A percentile compares a stretch with the other conserved stretches of the same genome.
Conservation (phyloP, 768 basidiomycete species). For the Leccinum incarnatum region DNA sequence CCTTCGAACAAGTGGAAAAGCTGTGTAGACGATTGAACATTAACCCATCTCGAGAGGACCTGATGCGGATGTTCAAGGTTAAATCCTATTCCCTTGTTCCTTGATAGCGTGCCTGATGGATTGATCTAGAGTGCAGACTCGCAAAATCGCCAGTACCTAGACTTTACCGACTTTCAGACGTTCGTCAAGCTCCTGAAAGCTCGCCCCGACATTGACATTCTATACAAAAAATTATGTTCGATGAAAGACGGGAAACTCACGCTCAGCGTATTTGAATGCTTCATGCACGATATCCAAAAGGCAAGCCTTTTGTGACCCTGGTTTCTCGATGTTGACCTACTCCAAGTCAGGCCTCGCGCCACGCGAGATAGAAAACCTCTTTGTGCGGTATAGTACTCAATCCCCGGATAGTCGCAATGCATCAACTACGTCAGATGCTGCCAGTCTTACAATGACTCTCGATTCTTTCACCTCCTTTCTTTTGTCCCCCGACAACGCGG, state of each 20-base stretch:
- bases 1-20: slow-evolving; percentile 69
- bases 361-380: slow-evolving; percentile 35
- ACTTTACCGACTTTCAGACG: slow-evolving; percentile 74
- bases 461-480: slow-evolving; percentile 79
- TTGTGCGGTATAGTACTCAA: slow-evolving; percentile 34
- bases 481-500: slow-evolving; percentile 72
- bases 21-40: slow-evolving; percentile 72
- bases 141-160: slow-evolving; percentile 54
- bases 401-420: not conserved
- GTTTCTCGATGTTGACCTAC: slow-evolving; percentile 12
- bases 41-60: slow-evolving; percentile 49
- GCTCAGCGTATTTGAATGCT: slow-evolving; percentile 43
- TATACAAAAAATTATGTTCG: slow-evolving; percentile 49
- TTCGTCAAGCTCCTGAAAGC: slow-evolving; percentile 82
- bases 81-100: not conserved
- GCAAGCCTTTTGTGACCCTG: slow-evolving; percentile 27
- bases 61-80: slow-evolving; percentile 54
- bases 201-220: slow-evolving; percentile 74
- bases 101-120: not conserved
- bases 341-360: slow-evolving; percentile 36
- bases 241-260: slow-evolving; percentile 34
- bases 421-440: slow-evolving; percentile 3
- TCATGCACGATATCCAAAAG: slow-evolving; percentile 53
- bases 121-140: slow-evolving; percentile 58
- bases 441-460: slow-evolving; percentile 38